Evolutionary conservation across 176 grass and related monocot genomes (phyloP), one percentile per base, ranked within the genome.

Genomic region (Areca catechu): DNA sequence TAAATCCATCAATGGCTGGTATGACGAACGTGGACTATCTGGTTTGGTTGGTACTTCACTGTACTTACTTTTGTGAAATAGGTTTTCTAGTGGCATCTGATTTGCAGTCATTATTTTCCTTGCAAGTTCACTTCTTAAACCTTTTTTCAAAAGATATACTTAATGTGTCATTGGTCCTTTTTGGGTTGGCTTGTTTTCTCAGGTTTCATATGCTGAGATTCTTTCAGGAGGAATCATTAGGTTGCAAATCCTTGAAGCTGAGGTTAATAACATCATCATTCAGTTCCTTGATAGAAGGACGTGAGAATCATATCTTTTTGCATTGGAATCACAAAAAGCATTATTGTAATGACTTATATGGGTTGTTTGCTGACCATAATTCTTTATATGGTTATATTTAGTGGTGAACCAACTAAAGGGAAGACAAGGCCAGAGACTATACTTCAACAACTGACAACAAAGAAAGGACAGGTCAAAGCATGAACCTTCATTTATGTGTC

Each of bases 221-320:
- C 81, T 98, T 75, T 98, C 93, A 67, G 93, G 93, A 78, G 88
- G 93, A 66, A 80, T 98, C 66, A 50, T 98, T 57, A 80, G 75
- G 83, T 27, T 98, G 51, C 83, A 89, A 72, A 76, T 98, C 69
- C 85, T 84, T 28, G 84, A 98, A 72, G 80, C 67, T 16, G 84
- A 89, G 81, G 93, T 98, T 54, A 98, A 98, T 72, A 78, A 92
- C 66, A 92, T 98, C 57, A 85, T 60, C 47, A 82, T 98, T 63
- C 78, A 81, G 62, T 98, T 92, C 75, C 84, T 98, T 29, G 93
- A 92, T 71, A 83, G 72, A 76, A 98, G 48, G 75, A 98, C 93
- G 81, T 98, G 75, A 85, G 77, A 30, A 71, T 20, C 21, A 43
- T 73, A 75, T 53, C 51, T 60, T 69, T 24, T 20, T 61, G 9